phyloP scores from a whole-genome alignment of 495 filamentous ascomycete species.

The Annulohypoxylon moriforme region DNA sequence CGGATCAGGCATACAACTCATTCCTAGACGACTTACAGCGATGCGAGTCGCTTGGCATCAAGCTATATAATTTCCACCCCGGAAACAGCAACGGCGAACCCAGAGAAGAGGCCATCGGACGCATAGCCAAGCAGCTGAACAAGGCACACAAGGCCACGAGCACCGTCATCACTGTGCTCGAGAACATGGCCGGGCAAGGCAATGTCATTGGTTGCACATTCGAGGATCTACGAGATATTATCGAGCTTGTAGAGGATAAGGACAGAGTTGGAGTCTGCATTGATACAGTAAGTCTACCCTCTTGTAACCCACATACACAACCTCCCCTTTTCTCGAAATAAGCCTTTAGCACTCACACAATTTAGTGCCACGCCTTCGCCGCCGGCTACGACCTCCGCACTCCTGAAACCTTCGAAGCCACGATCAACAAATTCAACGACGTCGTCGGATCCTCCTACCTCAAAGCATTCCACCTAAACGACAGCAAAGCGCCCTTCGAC shows the following conservation, averaged over 20 bases:
- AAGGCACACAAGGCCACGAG: constrained; percentile 78
- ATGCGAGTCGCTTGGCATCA: constrained; percentile 89
- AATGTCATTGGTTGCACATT: constrained; percentile 89
- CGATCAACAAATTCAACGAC: constrained; percentile 80
- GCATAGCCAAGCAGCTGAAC: constrained; percentile 83
- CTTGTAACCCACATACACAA: too few species aligned
- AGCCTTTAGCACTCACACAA: not conserved
- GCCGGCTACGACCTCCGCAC: constrained; percentile 91
- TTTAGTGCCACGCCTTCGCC: constrained; percentile 84
- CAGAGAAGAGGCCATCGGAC: constrained; percentile 74
- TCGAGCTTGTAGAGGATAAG: constrained; percentile 81
- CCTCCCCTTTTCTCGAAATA: not conserved
- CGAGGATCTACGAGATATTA: constrained; percentile 85
- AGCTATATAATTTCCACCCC: constrained; percentile 96
- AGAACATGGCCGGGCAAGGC: constrained; percentile 93
- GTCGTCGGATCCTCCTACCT: constrained; percentile 83
- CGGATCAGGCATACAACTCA: constrained; percentile 83
- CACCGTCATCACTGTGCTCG: constrained; percentile 82
- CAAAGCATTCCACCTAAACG: constrained; percentile 89
- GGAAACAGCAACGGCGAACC: constrained; percentile 77
- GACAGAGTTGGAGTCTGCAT: constrained; percentile 92
- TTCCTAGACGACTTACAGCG: constrained; percentile 91
- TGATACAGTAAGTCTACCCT: constrained; percentile 67
- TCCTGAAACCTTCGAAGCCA: constrained; percentile 75
- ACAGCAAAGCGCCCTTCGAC: constrained; percentile 85